phyloP scores from a whole-genome alignment of 2,329 filamentous ascomycete genomes.

The Pezicula radicicola region DNA sequence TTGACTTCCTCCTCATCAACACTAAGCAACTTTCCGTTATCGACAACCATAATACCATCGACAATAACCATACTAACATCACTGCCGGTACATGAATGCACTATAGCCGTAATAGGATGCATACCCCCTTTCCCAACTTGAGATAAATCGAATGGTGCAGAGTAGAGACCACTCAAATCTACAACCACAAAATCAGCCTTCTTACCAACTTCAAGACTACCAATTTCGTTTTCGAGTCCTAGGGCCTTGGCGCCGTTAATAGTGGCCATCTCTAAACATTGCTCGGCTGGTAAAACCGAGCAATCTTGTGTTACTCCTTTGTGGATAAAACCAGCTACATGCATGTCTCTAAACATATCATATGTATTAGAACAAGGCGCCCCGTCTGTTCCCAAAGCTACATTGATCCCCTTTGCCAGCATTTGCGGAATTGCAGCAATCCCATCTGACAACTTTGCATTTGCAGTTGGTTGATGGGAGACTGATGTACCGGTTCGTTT shows the following conservation, averaged over 20 bases:
- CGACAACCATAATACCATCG: slow-evolving; percentile 6
- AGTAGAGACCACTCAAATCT: slow-evolving; percentile 32
- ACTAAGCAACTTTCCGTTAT: slow-evolving; percentile 2
- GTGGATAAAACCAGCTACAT: neutral
- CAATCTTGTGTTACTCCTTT: neutral
- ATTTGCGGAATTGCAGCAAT: slow-evolving; percentile 5
- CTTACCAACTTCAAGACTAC: slow-evolving; percentile 41
- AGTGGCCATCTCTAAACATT: slow-evolving; percentile 10
- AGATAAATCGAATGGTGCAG: slow-evolving; percentile 2
- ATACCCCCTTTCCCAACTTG: neutral
- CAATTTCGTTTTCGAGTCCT: slow-evolving; percentile 6
- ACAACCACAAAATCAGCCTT: slow-evolving; percentile 55
- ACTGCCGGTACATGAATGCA: slow-evolving; percentile 4
- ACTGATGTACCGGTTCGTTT: neutral
- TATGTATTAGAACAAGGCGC: neutral
- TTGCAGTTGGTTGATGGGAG: slow-evolving; percentile 9
- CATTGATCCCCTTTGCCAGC: slow-evolving; percentile 1
- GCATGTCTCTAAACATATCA: neutral
- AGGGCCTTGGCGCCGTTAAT: slow-evolving; percentile 13
- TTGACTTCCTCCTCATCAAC: slow-evolving; percentile 6
- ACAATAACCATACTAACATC: slow-evolving; percentile 8
- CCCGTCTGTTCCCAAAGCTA: neutral
- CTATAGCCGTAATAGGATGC: slow-evolving; percentile 6
- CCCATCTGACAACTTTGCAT: slow-evolving; percentile 7
- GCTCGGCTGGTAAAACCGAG: neutral